Percentiles rank a stretch among this genome's conserved stretches.
These are phyloP conservation scores for Beauveria pseudobassiana DNA, from an alignment of 2,329 filamentous ascomycete species.

Conservation along the genomic window DNA sequence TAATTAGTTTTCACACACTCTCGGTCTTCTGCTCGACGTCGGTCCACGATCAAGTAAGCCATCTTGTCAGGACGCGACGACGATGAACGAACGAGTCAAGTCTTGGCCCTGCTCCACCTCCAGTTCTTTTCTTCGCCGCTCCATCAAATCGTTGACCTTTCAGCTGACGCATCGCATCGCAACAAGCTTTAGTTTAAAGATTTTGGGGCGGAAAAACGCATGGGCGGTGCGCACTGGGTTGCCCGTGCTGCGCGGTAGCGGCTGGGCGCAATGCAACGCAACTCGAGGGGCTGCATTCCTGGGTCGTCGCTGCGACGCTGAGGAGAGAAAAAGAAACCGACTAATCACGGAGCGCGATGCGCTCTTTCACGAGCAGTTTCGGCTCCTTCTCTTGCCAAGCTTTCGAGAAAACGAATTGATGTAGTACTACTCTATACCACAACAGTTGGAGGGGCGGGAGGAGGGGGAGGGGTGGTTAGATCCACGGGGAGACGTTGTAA, in stretches of 20 bases:
- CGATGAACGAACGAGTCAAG: not conserved
- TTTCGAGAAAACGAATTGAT: too few species aligned
- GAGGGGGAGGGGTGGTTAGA: not conserved
- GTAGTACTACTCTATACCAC: not conserved
- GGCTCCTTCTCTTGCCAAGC: not conserved
- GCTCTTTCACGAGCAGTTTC: not conserved
- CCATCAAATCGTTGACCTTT: not conserved
- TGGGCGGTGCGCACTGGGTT: not conserved
- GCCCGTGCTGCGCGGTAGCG: conserved; percentile 4
- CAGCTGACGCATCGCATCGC: not conserved
- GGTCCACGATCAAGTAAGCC: not conserved
- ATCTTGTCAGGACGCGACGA: not conserved
- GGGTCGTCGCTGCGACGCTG: not conserved
- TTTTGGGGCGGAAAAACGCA: not conserved
- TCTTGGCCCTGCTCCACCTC: not conserved
- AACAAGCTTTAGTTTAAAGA: conserved; percentile 9
- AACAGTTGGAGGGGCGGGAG: not conserved
- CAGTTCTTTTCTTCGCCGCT: not conserved
- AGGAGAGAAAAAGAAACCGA: too few species aligned
- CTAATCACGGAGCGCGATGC: not conserved
- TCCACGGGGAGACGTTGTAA: too few species aligned
- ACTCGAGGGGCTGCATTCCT: not conserved
- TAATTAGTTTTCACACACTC: too few species aligned
- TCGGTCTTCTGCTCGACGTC: not conserved
- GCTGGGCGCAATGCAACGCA: not conserved